phyloP scores from a whole-genome alignment of 208 protist species.

The Trichomonas tenax region DNA sequence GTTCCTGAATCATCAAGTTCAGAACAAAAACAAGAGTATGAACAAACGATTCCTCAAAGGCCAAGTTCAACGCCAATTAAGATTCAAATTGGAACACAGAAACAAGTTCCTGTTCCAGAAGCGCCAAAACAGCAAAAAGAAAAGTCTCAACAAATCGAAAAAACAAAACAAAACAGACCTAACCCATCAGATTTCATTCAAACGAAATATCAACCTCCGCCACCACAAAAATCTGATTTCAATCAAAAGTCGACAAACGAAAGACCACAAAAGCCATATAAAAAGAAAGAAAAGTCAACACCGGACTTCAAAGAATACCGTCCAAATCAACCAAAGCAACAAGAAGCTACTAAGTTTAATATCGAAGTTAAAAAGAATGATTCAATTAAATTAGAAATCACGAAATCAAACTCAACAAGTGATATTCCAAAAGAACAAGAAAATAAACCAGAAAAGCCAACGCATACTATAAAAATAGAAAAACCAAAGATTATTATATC shows the following conservation, averaged over 20 bases:
- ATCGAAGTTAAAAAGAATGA: neutral
- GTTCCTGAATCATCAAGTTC: no score
- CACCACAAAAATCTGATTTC: no score
- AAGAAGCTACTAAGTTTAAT: neutral
- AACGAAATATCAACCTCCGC: neutral
- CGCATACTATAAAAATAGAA: neutral
- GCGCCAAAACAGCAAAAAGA: neutral
- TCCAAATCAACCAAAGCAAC: neutral
- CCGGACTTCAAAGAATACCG: neutral
- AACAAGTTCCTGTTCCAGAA: neutral
- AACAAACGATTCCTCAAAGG: neutral
- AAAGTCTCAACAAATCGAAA: neutral
- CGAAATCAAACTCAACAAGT: neutral
- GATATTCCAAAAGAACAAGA: neutral
- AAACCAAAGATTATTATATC: neutral
- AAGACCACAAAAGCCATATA: neutral
- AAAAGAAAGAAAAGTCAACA: neutral
- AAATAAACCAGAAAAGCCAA: neutral
- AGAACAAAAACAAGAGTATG: neutral
- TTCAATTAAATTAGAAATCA: neutral
- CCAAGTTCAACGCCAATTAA: neutral
- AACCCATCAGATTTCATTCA: neutral
- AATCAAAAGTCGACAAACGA: neutral
- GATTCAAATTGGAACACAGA: neutral
- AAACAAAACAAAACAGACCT: neutral